Evolutionary conservation across 768 basidiomycete genomes (phyloP).

Genomic region (Cubamyces sp.): DNA sequence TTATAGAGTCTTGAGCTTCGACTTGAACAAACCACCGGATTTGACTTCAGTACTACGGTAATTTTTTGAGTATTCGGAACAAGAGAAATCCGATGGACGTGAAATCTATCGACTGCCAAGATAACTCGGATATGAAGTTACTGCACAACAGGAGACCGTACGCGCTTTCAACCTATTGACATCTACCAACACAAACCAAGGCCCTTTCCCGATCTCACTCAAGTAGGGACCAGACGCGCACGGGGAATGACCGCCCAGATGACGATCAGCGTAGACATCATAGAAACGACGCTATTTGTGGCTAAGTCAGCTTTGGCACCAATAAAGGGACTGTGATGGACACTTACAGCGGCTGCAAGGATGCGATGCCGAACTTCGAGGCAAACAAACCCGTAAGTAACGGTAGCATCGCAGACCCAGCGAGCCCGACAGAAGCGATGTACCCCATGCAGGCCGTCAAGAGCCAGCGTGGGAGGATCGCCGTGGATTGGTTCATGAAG

Average conservation of each 20-base stretch:
- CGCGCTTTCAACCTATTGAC: no score
- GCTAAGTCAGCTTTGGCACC: background rate
- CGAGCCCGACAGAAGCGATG: conserved; percentile 55
- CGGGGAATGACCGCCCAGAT: conserved; percentile 61
- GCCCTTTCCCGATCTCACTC: background rate
- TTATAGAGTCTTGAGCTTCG: no score
- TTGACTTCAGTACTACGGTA: no score
- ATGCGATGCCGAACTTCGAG: conserved; percentile 60
- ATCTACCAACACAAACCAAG: no score
- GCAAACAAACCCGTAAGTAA: conserved; percentile 76
- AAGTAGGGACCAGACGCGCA: conserved; percentile 19
- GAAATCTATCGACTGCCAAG: no score
- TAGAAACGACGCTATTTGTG: conserved; percentile 50
- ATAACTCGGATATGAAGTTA: no score
- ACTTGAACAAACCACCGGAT: no score
- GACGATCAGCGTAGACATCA: conserved; percentile 63
- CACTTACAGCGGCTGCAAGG: conserved; percentile 64
- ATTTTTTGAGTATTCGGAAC: no score
- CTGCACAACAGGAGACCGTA: no score
- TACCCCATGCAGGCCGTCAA: conserved; percentile 55
- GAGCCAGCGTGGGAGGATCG: conserved; percentile 72
- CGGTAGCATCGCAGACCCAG: conserved; percentile 72
- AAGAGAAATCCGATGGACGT: no score
- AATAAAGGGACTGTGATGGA: no score
- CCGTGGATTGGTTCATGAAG: conserved; percentile 69